Conservation (phyloP, 2,329 filamentous ascomycete species). For the Ceratocystis cubensis region DNA sequence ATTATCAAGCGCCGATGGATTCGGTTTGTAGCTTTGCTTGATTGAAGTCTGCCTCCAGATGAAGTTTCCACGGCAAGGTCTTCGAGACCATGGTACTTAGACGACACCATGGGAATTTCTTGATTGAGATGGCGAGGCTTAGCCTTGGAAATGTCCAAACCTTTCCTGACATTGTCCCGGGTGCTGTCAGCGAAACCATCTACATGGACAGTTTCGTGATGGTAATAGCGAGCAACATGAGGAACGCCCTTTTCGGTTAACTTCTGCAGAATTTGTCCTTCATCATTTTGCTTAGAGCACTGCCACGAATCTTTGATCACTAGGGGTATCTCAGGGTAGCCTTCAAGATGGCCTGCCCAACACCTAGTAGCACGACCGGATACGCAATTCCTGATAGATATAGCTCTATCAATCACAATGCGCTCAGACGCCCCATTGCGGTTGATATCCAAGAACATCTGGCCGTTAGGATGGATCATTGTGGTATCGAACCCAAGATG, state of each 20-base stretch:
- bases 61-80: too few relatives aligned
- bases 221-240: not conserved
- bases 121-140: not conserved
- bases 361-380: not conserved
- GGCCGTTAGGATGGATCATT: not conserved
- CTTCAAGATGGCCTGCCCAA: not conserved
- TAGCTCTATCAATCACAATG: not conserved
- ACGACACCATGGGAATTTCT: not conserved
- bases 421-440: not conserved
- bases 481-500: not conserved
- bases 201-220: not conserved
- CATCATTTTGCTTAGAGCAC: rapidly evolving
- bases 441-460: not conserved
- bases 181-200: not conserved
- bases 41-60: not conserved
- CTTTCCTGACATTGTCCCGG: not conserved
- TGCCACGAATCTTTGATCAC: not conserved
- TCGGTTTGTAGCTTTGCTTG: not conserved
- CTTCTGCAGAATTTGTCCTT: not conserved
- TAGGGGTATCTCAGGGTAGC: not conserved
- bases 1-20: not conserved
- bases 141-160: not conserved
- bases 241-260: not conserved
- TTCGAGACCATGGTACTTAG: not conserved
- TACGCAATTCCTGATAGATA: not conserved